A percentile compares a stretch with the other conserved stretches of the same genome.
phyloP scores from a whole-genome alignment of 768 basidiomycete species.

The Calocera viscosa region DNA sequence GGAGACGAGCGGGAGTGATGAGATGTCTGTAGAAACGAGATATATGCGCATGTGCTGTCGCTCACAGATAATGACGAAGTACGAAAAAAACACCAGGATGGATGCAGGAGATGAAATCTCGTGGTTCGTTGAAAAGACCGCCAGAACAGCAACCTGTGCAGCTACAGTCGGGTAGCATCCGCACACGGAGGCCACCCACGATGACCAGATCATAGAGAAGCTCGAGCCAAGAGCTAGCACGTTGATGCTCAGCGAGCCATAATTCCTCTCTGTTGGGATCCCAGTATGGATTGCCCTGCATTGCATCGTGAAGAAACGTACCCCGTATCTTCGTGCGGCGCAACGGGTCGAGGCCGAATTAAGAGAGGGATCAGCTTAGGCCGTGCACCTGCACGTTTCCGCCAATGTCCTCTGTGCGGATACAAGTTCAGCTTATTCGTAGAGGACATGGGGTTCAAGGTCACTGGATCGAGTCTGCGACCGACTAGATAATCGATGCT shows the following conservation, averaged over 20 bases:
- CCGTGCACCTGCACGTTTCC: background rate
- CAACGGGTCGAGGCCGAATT: background rate
- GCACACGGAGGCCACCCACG: background rate
- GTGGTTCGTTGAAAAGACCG: background rate
- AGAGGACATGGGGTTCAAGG: background rate
- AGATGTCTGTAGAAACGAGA: too few relatives aligned
- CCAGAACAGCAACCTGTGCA: background rate
- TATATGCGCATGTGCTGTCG: too few relatives aligned
- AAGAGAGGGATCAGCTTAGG: background rate
- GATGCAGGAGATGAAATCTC: background rate
- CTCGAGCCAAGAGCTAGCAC: background rate
- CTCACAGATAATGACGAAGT: slow-evolving; percentile 9
- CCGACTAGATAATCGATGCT: too few relatives aligned
- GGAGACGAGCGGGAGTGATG: too few relatives aligned
- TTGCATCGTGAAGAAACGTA: background rate
- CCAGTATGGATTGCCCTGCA: background rate
- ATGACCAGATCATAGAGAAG: background rate
- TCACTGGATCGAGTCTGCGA: background rate
- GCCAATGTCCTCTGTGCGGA: background rate
- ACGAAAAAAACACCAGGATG: background rate
- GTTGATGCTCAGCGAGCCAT: background rate
- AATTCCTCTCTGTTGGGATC: background rate
- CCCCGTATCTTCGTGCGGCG: background rate
- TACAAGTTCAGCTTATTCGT: background rate
- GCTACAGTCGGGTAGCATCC: background rate